Base-by-base conservation (phyloP, 345 rosid genomes). In the Physaria fendleri region DNA sequence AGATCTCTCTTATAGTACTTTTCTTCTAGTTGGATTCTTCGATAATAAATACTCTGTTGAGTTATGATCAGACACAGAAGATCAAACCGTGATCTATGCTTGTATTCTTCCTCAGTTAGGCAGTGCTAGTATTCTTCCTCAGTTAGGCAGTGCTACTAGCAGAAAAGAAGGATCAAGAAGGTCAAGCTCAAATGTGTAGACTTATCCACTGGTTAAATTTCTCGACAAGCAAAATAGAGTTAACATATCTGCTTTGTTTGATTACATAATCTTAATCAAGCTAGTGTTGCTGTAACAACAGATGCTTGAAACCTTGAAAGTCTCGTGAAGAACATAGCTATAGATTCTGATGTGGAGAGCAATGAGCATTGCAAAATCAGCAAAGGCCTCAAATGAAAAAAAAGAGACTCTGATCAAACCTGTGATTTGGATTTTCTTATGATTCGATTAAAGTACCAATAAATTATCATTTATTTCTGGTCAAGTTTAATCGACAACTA, bases 281-380 rank as follows among this genome's bases (percentile, higher is more conserved):
- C 33, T 20, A 29, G 7, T 44, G 32, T 59, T 1, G 40, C 16
- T 56, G 58, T 4, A 53, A 54, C 21, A 5, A 48, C 78, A 94
- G 99, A 90, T 90, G 96, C 93, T 79, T 20, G 90, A n/a, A n/a
- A n/a, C n/a, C n/a, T n/a, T n/a, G n/a, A 87, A 71, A 97, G 95
- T 58, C 65, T 79, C 2, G 90, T 87, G 73, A 90, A 85, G 75
- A 75, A 61, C 78, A 73, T 79, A 66, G 99, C 97, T 0, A 22
- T 90, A 75, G 97, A 87, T 66, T 94, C 87, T 16, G 99, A 87
- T 39, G 86, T 94, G 23, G 84, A 42, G 72, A 81, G 53, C n/a
- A n/a, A n/a, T n/a, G n/a, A n/a, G n/a, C 65, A 78, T 87, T 35
- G 95, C 93, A 5, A 81, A 75, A 71, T 47, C 49, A 35, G 95